phyloP scores from a whole-genome alignment of 73 alveolate species.

The Tetrahymena malaccensis region DNA sequence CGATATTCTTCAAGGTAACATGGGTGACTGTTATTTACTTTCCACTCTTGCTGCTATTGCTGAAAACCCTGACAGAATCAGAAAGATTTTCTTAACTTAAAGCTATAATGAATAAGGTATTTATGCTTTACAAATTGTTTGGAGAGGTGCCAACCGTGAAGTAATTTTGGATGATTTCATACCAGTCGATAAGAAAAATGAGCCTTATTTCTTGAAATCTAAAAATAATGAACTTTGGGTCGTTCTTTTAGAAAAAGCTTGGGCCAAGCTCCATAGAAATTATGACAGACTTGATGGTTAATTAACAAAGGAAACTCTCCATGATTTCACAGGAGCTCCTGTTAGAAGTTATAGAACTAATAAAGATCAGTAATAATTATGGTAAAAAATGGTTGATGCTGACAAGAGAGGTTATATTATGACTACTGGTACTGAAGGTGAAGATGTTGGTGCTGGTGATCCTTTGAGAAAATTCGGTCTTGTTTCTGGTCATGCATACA shows the following conservation, averaged over 20 bases:
- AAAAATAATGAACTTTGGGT: conserved; percentile 91
- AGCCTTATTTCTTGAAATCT: conserved; percentile 66
- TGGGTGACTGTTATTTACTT: conserved; percentile 68
- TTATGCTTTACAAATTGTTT: conserved; percentile 65
- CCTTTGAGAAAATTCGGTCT: conserved; percentile 66
- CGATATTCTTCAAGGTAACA: conserved; percentile 54
- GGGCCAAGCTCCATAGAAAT: conserved; percentile 92
- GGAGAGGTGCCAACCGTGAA: conserved; percentile 59
- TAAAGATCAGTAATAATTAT: conserved; percentile 55
- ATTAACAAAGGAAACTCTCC: conserved; percentile 65
- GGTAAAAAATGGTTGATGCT: conserved; percentile 63
- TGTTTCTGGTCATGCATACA: conserved; percentile 78
- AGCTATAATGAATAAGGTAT: conserved; percentile 61
- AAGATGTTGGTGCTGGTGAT: conserved; percentile 23
- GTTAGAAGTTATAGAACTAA: conserved; percentile 44
- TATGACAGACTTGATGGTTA: conserved; percentile 81
- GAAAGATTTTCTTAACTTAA: conserved; percentile 38
- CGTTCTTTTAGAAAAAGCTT: conserved; percentile 84
- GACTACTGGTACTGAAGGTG: conserved; percentile 54
- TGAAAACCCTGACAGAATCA: conserved; percentile 60
- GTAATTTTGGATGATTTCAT: conserved; percentile 75
- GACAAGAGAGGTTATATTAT: conserved; percentile 63
- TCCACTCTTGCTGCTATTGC: conserved; percentile 68
- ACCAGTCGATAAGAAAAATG: conserved; percentile 62
- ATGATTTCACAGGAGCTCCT: conserved; percentile 79